Conservation (phyloP, 1,284 basidiomycete species). For the Cryptococcus neoformans region DNA sequence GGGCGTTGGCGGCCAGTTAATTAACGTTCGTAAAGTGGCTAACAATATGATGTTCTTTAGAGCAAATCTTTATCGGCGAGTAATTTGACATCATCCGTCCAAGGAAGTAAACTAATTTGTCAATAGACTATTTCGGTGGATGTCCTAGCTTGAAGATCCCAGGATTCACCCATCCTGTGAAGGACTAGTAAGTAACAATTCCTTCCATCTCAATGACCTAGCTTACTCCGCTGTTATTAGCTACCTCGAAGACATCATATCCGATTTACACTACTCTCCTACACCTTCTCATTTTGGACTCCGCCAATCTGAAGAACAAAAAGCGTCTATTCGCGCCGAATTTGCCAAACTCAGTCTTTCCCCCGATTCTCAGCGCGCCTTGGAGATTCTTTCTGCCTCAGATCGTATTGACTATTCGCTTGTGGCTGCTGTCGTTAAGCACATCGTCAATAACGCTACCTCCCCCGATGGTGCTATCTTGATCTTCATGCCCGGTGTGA, state of each 20-base stretch:
- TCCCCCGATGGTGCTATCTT: conserved; percentile 62
- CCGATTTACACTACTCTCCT: conserved; percentile 55
- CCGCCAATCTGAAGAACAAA: conserved; percentile 57
- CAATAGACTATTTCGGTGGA: conserved; percentile 67
- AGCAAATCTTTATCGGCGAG: conserved; percentile 63
- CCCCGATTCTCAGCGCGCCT: conserved; percentile 56
- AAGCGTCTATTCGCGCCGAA: conserved; percentile 54
- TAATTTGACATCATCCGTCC: background rate
- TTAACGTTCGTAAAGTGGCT: conserved; percentile 1
- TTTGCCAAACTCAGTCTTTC: conserved; percentile 58
- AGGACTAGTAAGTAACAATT: conserved; percentile 59
- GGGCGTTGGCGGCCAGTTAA: too few species aligned
- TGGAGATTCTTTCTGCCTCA: conserved; percentile 62
- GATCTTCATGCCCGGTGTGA: conserved; percentile 84
- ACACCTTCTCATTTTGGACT: conserved; percentile 40
- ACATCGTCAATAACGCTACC: conserved; percentile 61
- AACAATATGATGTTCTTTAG: conserved; percentile 9
- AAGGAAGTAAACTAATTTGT: background rate
- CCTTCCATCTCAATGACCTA: background rate
- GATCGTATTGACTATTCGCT: conserved; percentile 76
- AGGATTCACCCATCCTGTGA: conserved; percentile 75
- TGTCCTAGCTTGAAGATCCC: conserved; percentile 82
- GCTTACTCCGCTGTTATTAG: conserved; percentile 47
- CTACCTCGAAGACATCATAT: conserved; percentile 76
- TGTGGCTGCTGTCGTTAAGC: conserved; percentile 62